phyloP scores from a whole-genome alignment of 768 basidiomycete species.

The Lactifluus echinatus region DNA sequence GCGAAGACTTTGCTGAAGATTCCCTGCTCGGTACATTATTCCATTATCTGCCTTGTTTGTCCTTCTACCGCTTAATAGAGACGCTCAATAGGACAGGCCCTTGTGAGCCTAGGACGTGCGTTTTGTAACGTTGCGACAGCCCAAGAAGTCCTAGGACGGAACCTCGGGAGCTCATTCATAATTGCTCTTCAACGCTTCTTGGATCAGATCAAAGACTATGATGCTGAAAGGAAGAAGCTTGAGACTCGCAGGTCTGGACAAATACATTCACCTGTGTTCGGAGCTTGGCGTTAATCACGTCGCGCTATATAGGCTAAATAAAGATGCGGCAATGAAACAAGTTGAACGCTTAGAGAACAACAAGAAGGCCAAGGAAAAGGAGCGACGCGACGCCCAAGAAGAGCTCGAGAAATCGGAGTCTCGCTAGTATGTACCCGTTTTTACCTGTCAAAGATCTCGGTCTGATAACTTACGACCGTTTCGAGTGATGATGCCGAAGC shows the following conservation, averaged over 20 bases:
- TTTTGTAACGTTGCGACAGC: slow-evolving; percentile 79
- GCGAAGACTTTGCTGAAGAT: slow-evolving; percentile 30
- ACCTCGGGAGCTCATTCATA: slow-evolving; percentile 67
- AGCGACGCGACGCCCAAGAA: slow-evolving; percentile 68
- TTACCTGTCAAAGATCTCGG: background rate
- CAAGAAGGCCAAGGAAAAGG: slow-evolving; percentile 80
- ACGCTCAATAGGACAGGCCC: slow-evolving; percentile 45
- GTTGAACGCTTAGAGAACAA: slow-evolving; percentile 53
- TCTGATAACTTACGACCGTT: slow-evolving; percentile 2
- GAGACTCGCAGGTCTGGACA: slow-evolving; percentile 66
- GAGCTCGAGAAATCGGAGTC: slow-evolving; percentile 73
- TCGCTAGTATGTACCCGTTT: slow-evolving; percentile 25
- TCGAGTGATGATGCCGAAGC: slow-evolving; percentile 77
- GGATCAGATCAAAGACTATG: slow-evolving; percentile 79
- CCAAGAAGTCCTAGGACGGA: slow-evolving; percentile 72
- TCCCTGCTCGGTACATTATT: slow-evolving; percentile 15
- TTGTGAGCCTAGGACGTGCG: slow-evolving; percentile 70
- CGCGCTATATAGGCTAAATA: slow-evolving; percentile 47
- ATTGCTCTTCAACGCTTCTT: slow-evolving; percentile 53
- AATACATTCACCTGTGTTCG: slow-evolving; percentile 17
- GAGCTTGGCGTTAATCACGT: background rate
- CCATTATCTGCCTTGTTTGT: background rate
- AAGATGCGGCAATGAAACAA: slow-evolving; percentile 68
- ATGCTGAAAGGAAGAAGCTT: slow-evolving; percentile 72
- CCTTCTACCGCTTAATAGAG: background rate